These are phyloP conservation scores for Metschnikowia kunwiensis DNA, from an alignment of 805 yeast species.

Conservation along the genomic window DNA sequence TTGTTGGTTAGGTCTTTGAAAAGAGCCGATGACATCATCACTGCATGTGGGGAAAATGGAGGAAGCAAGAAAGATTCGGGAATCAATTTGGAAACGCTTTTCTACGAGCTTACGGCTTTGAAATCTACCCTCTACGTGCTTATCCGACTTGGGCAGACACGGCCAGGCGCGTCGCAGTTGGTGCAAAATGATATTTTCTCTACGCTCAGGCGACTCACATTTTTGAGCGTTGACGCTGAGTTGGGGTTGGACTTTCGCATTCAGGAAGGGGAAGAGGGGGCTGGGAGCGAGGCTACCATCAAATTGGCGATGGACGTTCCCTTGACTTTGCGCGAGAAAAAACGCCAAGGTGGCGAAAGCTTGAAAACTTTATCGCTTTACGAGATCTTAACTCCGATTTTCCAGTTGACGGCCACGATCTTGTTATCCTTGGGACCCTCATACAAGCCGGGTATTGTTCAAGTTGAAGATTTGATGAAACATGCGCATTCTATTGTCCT, in stretches of 20 bases:
- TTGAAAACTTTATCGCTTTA: slow-evolving; percentile 46
- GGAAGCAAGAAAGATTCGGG: slow-evolving; percentile 18
- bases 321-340: slow-evolving; percentile 27
- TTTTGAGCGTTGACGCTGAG: slow-evolving; percentile 73
- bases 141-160: slow-evolving; percentile 70
- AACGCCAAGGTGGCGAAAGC: slow-evolving; percentile 1
- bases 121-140: slow-evolving; percentile 68
- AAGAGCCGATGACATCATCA: slow-evolving; percentile 63
- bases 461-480: slow-evolving; percentile 49
- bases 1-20: slow-evolving; percentile 65
- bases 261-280: slow-evolving; percentile 22
- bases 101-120: slow-evolving; percentile 76
- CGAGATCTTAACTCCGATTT: slow-evolving; percentile 68
- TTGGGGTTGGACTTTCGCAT: slow-evolving; percentile 59
- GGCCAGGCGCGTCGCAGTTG: slow-evolving; percentile 72
- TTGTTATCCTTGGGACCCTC: slow-evolving; percentile 75
- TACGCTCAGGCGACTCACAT: slow-evolving; percentile 51
- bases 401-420: slow-evolving; percentile 67
- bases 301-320: slow-evolving; percentile 55
- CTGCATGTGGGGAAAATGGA: slow-evolving; percentile 26
- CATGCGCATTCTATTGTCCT: slow-evolving; percentile 54
- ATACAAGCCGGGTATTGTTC: slow-evolving; percentile 55
- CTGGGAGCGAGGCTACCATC: slow-evolving; percentile 21
- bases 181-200: slow-evolving; percentile 72
- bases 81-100: slow-evolving; percentile 48